Percentiles rank a stretch among this genome's conserved stretches.
Conservation (phyloP, 1,139 yeast species). For the Arxiozyma slooffiae region DNA sequence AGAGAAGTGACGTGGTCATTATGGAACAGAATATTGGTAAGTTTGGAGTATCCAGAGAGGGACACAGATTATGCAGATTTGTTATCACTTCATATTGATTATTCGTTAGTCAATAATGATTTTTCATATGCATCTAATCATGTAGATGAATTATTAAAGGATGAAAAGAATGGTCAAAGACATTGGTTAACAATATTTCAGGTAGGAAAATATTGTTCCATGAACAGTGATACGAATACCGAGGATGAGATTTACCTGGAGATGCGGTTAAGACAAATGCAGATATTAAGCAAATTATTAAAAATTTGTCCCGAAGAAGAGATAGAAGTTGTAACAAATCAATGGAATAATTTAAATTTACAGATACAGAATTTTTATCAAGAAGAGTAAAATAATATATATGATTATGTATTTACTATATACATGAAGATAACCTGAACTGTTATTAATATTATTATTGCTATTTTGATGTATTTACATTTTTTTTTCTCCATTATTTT, state of each 20-base stretch:
- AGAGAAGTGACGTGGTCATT: slow-evolving; percentile 36
- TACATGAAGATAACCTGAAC: not conserved
- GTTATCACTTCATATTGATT: slow-evolving; percentile 47
- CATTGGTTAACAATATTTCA: slow-evolving; percentile 56
- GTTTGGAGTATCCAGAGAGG: slow-evolving; percentile 20
- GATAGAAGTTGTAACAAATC: slow-evolving; percentile 33
- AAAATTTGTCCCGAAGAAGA: slow-evolving; percentile 36
- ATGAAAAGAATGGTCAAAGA: slow-evolving; percentile 19
- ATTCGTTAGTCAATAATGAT: slow-evolving; percentile 45
- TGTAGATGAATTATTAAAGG: slow-evolving; percentile 32
- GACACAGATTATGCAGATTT: slow-evolving; percentile 30
- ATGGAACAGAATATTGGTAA: slow-evolving; percentile 35
- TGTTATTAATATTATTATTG: not conserved
- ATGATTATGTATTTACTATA: not conserved
- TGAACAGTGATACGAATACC: slow-evolving; percentile 29
- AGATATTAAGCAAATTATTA: slow-evolving; percentile 40
- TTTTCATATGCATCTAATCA: slow-evolving; percentile 42
- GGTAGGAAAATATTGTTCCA: slow-evolving; percentile 35
- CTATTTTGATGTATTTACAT: too few species aligned
- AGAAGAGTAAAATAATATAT: slow-evolving; percentile 1
- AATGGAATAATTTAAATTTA: slow-evolving; percentile 36
- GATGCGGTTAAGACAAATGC: slow-evolving; percentile 38
- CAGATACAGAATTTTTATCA: not conserved
- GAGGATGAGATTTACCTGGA: slow-evolving; percentile 36
- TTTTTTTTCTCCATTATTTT: too few species aligned